Conservation (phyloP, 1,284 basidiomycete species). For the Ustilago crameri region DNA sequence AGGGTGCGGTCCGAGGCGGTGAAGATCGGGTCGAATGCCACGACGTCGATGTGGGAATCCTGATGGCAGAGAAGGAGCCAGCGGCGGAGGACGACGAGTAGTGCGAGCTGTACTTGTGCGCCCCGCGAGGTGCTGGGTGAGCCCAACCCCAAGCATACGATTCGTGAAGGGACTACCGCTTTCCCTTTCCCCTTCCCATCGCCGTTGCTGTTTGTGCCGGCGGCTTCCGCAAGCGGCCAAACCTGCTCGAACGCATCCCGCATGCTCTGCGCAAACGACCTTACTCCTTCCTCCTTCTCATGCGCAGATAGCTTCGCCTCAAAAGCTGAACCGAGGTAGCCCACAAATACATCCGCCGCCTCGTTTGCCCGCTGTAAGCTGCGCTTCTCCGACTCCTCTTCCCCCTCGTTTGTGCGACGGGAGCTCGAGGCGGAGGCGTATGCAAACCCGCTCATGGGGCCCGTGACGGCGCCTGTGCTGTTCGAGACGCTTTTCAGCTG, state of each 20-base stretch:
- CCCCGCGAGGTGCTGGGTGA: slow-evolving; percentile 9
- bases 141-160: slow-evolving; percentile 35
- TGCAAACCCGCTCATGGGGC: neutral
- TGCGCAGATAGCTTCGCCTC: neutral
- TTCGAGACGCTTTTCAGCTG: slow-evolving; percentile 1
- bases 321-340: slow-evolving; percentile 13
- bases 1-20: neutral
- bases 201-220: neutral
- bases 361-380: neutral
- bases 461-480: neutral
- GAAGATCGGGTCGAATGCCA: slow-evolving; percentile 43
- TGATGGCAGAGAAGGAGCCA: neutral
- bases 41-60: slow-evolving; percentile 1
- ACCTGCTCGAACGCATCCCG: neutral
- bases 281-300: neutral
- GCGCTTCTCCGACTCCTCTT: slow-evolving; percentile 1
- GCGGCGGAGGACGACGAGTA: slow-evolving; percentile 18
- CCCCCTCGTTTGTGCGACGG: neutral
- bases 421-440: neutral
- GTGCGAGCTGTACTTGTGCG: slow-evolving; percentile 40
- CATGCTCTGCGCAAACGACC: slow-evolving; percentile 4
- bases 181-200: slow-evolving; percentile 2
- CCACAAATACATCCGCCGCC: slow-evolving; percentile 10
- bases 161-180: slow-evolving; percentile 6
- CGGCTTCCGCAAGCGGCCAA: slow-evolving; percentile 7